Conservation (phyloP, 108 stramenopile species). For the Pseudonitzschia delicatissima region DNA sequence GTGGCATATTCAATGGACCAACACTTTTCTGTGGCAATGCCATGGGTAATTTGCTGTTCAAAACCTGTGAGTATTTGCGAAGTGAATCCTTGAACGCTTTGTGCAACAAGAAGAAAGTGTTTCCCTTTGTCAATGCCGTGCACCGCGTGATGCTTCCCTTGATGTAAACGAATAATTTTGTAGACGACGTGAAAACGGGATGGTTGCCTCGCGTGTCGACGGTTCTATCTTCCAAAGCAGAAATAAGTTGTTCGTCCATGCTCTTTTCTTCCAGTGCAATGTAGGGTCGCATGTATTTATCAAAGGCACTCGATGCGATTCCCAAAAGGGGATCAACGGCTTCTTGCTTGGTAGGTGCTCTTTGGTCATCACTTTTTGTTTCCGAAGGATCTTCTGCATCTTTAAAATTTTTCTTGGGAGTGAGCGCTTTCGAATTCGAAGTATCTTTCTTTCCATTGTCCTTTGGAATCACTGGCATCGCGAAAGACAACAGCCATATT, state of each 20-base stretch:
- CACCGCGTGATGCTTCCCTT: constrained; percentile 93
- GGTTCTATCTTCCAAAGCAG: constrained; percentile 64
- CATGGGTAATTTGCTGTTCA: constrained; percentile 74
- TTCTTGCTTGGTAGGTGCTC: constrained; percentile 37
- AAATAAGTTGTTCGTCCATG: constrained; percentile 87
- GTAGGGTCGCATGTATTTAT: constrained; percentile 96
- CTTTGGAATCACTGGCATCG: constrained; percentile 19
- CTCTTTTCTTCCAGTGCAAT: constrained; percentile 88
- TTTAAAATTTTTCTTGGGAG: neutral
- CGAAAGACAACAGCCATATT: constrained; percentile 61
- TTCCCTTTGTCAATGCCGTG: constrained; percentile 92
- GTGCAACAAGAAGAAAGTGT: constrained; percentile 91
- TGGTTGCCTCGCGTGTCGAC: constrained; percentile 91
- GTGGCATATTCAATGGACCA: constrained; percentile 42
- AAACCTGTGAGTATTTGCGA: constrained; percentile 76
- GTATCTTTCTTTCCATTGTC: constrained; percentile 27
- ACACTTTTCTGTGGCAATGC: constrained; percentile 32
- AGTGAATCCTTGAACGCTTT: constrained; percentile 86
- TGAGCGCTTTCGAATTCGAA: neutral
- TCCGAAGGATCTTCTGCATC: constrained; percentile 35
- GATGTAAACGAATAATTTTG: constrained; percentile 95
- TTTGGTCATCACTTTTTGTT: constrained; percentile 15
- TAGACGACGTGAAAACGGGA: constrained; percentile 91
- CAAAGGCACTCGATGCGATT: constrained; percentile 87
- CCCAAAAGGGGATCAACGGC: constrained; percentile 69